Percentiles rank a stretch among this genome's conserved stretches.
Evolutionary conservation across 2,329 filamentous ascomycete species (phyloP).

Genomic region (Ophiostoma populinum): DNA sequence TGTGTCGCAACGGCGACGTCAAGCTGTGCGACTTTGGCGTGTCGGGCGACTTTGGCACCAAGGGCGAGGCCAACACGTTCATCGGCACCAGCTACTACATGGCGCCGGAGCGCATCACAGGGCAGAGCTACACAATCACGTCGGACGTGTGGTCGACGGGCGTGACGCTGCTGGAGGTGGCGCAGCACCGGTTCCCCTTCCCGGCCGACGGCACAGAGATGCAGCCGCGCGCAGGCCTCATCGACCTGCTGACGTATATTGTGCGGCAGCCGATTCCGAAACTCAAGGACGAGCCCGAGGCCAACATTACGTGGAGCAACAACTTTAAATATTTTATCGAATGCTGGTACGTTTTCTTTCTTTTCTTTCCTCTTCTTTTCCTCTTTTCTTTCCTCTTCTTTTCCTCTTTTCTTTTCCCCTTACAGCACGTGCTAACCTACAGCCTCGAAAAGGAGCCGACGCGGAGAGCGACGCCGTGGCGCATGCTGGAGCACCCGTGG

Average conservation of each 20-base stretch:
- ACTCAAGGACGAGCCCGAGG: slow-evolving; percentile 83
- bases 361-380: slow-evolving; percentile 5
- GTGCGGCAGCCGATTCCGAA: slow-evolving; percentile 90
- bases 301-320: slow-evolving; percentile 83
- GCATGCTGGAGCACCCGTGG: slow-evolving; percentile 98
- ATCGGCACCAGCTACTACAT: slow-evolving; percentile 99
- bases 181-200: slow-evolving; percentile 95
- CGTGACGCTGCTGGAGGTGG: slow-evolving; percentile 95
- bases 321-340: slow-evolving; percentile 99
- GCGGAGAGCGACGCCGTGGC: slow-evolving; percentile 84
- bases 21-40: slow-evolving; percentile 98
- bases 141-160: slow-evolving; percentile 97
- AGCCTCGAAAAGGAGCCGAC: slow-evolving; percentile 88
- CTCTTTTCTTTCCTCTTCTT: background rate
- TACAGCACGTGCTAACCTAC: background rate
- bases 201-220: slow-evolving; percentile 91
- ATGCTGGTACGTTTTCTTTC: slow-evolving; percentile 61
- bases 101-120: slow-evolving; percentile 95
- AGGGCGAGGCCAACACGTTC: slow-evolving; percentile 96
- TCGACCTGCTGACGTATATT: slow-evolving; percentile 93
- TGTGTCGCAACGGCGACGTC: slow-evolving; percentile 82
- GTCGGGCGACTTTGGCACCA: slow-evolving; percentile 93
- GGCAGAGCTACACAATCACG: slow-evolving; percentile 95
- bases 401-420: slow-evolving; percentile 7
- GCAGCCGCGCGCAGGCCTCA: slow-evolving; percentile 81